Conservation (phyloP, 495 filamentous ascomycete species). For the Penicillium alfredii region DNA sequence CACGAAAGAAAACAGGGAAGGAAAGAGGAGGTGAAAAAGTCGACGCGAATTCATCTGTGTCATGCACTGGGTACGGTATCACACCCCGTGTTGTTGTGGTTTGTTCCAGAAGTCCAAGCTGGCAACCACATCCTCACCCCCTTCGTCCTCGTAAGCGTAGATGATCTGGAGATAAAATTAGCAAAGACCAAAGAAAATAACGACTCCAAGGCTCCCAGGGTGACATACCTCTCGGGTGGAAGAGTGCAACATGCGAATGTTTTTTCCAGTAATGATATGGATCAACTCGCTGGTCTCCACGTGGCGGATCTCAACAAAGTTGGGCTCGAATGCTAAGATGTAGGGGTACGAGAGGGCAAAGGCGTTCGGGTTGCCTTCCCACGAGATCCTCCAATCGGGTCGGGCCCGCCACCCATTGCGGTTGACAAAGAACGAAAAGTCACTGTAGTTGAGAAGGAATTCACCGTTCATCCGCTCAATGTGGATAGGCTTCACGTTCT, state of each 20-base stretch:
- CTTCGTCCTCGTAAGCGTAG: slow-evolving; percentile 95
- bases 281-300: slow-evolving; percentile 86
- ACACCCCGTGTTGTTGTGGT: slow-evolving; percentile 26
- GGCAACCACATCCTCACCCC: slow-evolving; percentile 85
- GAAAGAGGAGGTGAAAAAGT: no score
- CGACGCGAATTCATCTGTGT: no score
- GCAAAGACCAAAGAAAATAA: slow-evolving; percentile 3
- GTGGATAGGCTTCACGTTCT: slow-evolving; percentile 92
- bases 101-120: slow-evolving; percentile 95
- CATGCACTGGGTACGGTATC: no score
- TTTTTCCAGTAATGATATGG: slow-evolving; percentile 90
- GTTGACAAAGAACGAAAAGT: slow-evolving; percentile 99
- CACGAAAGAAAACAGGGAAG: no score
- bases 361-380: slow-evolving; percentile 86
- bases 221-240: slow-evolving; percentile 92
- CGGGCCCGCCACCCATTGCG: slow-evolving; percentile 94
- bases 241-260: slow-evolving; percentile 94
- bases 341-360: slow-evolving; percentile 94
- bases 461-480: slow-evolving; percentile 95
- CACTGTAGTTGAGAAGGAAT: slow-evolving; percentile 95
- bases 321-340: slow-evolving; percentile 97
- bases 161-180: slow-evolving; percentile 56
- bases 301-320: slow-evolving; percentile 93
- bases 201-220: no score
- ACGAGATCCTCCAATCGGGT: slow-evolving; percentile 93